These are phyloP conservation scores for Immersiporthe knoxdaviesiana DNA, from an alignment of 2,329 filamentous ascomycete species.

Conservation along the genomic window DNA sequence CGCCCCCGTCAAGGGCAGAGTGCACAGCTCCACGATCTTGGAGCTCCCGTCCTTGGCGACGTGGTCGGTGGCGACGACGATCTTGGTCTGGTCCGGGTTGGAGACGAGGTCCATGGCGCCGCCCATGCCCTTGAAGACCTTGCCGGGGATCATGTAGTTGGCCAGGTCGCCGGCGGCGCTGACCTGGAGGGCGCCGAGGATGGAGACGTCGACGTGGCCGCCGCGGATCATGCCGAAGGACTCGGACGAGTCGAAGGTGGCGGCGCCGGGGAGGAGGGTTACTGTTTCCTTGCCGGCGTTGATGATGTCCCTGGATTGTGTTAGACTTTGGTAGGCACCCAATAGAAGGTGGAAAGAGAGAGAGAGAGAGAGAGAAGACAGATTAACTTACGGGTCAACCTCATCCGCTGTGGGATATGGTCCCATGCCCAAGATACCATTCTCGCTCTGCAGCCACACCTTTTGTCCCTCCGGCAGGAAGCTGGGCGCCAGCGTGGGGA, in stretches of 20 bases:
- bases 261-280: constrained; percentile 75
- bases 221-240: constrained; percentile 88
- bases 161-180: constrained; percentile 78
- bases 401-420: constrained; percentile 74
- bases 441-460: constrained; percentile 86
- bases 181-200: constrained; percentile 82
- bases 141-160: constrained; percentile 90
- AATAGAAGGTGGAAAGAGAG: no score
- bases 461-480: constrained; percentile 70
- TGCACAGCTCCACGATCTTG: constrained; percentile 69
- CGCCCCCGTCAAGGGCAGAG: constrained; percentile 67
- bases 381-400: constrained; percentile 60
- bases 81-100: constrained; percentile 72
- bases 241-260: constrained; percentile 78
- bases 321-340: no score
- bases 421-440: constrained; percentile 83
- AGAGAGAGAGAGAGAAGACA: no score
- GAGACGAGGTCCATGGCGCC: constrained; percentile 75
- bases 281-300: constrained; percentile 90
- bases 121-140: constrained; percentile 87
- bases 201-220: constrained; percentile 81
- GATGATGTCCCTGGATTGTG: constrained; percentile 64
- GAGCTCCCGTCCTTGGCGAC: constrained; percentile 68
- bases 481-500: constrained; percentile 82
- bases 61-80: constrained; percentile 72